These are phyloP conservation scores for Penicillium riverlandense DNA, from an alignment of 495 filamentous ascomycete genomes.

Conservation along the genomic window DNA sequence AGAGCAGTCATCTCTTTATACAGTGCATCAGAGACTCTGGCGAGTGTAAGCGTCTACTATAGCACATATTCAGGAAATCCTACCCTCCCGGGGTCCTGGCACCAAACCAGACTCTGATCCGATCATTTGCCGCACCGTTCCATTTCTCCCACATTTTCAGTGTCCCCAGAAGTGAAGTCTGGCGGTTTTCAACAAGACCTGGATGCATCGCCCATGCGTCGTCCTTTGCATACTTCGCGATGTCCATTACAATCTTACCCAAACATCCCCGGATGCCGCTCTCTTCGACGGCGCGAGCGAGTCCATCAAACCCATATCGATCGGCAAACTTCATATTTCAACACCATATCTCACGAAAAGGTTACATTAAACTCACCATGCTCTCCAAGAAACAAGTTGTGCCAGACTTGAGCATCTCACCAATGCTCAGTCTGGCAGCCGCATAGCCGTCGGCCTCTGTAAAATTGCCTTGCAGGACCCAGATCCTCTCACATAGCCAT, in stretches of 20 bases:
- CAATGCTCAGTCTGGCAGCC: slow-evolving; percentile 39
- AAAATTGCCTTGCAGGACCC: slow-evolving; percentile 42
- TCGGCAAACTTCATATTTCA: slow-evolving; percentile 30
- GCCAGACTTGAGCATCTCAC: slow-evolving; percentile 43
- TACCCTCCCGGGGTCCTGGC: slow-evolving; percentile 44
- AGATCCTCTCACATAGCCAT: slow-evolving; percentile 42
- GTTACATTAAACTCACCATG: slow-evolving; percentile 21
- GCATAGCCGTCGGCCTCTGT: slow-evolving; percentile 38
- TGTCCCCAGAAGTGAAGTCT: slow-evolving; percentile 35
- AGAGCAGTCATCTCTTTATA: slow-evolving; percentile 40
- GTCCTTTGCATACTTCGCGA: slow-evolving; percentile 34
- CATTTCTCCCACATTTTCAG: slow-evolving; percentile 41
- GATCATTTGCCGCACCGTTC: slow-evolving; percentile 37
- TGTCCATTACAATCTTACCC: slow-evolving; percentile 34
- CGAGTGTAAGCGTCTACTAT: too few relatives aligned
- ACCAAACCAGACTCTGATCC: slow-evolving; percentile 46
- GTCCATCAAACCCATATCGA: slow-evolving; percentile 39
- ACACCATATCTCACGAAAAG: background rate
- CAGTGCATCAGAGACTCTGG: too few relatives aligned
- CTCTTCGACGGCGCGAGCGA: slow-evolving; percentile 38
- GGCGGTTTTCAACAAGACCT: slow-evolving; percentile 36
- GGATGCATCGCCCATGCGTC: slow-evolving; percentile 45
- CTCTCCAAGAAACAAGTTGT: slow-evolving; percentile 47
- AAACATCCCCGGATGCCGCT: slow-evolving; percentile 43
- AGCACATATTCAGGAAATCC: too few relatives aligned